phyloP scores from a whole-genome alignment of 805 yeast species.

The Candida stauntonica region DNA sequence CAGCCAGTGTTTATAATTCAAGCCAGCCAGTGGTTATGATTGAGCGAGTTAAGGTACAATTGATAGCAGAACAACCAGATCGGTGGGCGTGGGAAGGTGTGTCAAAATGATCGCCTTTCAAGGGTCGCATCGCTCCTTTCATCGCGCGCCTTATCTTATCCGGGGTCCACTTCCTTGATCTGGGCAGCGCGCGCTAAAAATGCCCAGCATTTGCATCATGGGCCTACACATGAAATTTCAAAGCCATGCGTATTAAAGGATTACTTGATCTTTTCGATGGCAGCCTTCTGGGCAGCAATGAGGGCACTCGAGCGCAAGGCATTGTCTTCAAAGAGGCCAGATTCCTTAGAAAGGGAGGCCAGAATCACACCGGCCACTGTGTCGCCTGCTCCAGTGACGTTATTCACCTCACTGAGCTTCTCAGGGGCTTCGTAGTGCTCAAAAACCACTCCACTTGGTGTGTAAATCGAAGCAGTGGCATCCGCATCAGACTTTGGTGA shows the following conservation, averaged over 20 bases:
- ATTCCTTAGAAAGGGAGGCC: constrained; percentile 7
- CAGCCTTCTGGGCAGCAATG: constrained; percentile 18
- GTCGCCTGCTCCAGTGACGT: constrained; percentile 91
- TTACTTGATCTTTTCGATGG: constrained; percentile 26
- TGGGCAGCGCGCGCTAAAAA: constrained; percentile 3
- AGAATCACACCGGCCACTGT: constrained; percentile 64
- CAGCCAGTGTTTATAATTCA: too few relatives aligned
- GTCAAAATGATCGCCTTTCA: too few relatives aligned
- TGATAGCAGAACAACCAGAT: too few relatives aligned
- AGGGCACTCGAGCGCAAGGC: constrained; percentile 9
- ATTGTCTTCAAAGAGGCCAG: constrained; percentile 3
- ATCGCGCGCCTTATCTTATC: not conserved
- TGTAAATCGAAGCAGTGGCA: constrained; percentile 15
- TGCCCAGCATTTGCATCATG: not conserved
- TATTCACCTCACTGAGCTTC: constrained; percentile 35
- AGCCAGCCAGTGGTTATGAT: too few relatives aligned
- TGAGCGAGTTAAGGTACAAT: too few relatives aligned
- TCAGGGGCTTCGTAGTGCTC: constrained; percentile 52
- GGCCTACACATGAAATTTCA: not conserved
- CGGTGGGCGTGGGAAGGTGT: too few relatives aligned
- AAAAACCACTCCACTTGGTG: constrained; percentile 42
- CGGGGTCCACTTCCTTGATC: constrained; percentile 6
- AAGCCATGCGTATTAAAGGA: not conserved
- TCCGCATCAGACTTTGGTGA: not conserved
- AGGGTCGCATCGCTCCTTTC: too few relatives aligned